Percentiles rank a stretch among this genome's conserved stretches.
Evolutionary conservation across 164 flowering plant genomes (phyloP).

Genomic region (Hamamelis virginiana): DNA sequence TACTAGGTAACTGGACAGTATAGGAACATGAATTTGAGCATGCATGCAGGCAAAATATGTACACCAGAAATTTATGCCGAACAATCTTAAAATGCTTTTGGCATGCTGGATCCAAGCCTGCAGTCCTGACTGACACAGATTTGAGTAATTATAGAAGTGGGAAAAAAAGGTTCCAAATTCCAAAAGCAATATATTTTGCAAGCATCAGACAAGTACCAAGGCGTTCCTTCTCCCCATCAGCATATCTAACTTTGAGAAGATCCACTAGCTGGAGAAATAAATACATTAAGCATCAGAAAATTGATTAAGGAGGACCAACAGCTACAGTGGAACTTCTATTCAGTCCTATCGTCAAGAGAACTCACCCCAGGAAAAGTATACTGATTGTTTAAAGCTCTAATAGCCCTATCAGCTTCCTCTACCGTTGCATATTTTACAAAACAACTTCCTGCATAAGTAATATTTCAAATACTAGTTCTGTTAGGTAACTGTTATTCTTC

Average conservation of each 20-base stretch:
- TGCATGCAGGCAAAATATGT: too few relatives aligned
- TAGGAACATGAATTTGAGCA: background rate
- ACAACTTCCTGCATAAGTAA: slow-evolving; percentile 43
- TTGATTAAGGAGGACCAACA: background rate
- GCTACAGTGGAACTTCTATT: background rate
- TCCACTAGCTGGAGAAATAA: slow-evolving; percentile 30
- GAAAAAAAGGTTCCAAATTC: background rate
- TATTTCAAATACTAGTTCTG: background rate
- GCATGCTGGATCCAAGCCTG: background rate
- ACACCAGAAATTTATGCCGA: too few relatives aligned
- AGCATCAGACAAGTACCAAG: slow-evolving; percentile 29
- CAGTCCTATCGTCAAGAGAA: background rate
- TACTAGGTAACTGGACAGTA: background rate
- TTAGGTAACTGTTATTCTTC: background rate
- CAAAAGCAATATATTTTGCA: background rate
- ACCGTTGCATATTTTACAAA: slow-evolving; percentile 56
- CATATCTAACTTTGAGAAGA: slow-evolving; percentile 50
- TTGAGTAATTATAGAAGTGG: background rate
- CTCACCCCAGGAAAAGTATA: slow-evolving; percentile 58
- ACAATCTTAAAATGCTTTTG: too few relatives aligned
- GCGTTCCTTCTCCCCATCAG: slow-evolving; percentile 56
- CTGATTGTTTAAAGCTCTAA: slow-evolving; percentile 42
- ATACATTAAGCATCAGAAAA: background rate
- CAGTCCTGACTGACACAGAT: background rate
- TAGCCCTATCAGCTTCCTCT: slow-evolving; percentile 62